Evolutionary conservation across 1,284 basidiomycete genomes (phyloP).

Genomic region (Abortiporus biennis): DNA sequence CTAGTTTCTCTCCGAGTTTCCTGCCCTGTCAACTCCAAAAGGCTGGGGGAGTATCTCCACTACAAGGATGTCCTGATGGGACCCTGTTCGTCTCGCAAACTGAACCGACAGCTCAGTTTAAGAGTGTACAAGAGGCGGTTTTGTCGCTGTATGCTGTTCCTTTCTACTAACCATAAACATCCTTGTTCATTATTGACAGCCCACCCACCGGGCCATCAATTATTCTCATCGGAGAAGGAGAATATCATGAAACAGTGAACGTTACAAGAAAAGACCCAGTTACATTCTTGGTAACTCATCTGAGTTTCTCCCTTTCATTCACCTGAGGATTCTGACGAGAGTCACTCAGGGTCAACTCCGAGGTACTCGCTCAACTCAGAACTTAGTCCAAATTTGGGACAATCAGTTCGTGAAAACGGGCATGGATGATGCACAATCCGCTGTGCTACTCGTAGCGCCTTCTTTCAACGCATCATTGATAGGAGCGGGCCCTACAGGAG

Average conservation of each 20-base stretch:
- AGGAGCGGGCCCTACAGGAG: conserved; percentile 20
- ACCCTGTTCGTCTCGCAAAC: conserved; percentile 53
- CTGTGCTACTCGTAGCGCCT: conserved; percentile 48
- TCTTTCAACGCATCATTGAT: conserved; percentile 44
- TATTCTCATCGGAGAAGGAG: conserved; percentile 57
- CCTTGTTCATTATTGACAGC: conserved; percentile 26
- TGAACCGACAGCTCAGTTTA: conserved; percentile 39
- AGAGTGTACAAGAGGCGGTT: conserved; percentile 46
- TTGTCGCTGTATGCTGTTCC: conserved; percentile 37
- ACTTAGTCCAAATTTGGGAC: conserved; percentile 51
- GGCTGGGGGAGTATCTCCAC: conserved; percentile 29
- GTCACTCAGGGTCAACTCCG: conserved; percentile 49
- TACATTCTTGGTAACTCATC: conserved; percentile 54
- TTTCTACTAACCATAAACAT: not conserved
- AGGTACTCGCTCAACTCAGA: conserved; percentile 34
- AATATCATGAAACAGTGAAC: conserved; percentile 56
- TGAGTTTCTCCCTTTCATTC: not conserved
- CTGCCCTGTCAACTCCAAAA: conserved; percentile 48
- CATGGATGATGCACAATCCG: conserved; percentile 47
- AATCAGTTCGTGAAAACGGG: conserved; percentile 35
- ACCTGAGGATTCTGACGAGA: too few relatives aligned
- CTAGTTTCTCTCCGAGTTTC: conserved; percentile 44
- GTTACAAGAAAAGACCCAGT: conserved; percentile 47
- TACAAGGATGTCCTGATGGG: conserved; percentile 46
- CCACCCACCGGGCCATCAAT: conserved; percentile 31